Evolutionary conservation across 768 basidiomycete genomes (phyloP), one percentile per base, ranked within the genome.

Genomic region (Pleurotus djamor): DNA sequence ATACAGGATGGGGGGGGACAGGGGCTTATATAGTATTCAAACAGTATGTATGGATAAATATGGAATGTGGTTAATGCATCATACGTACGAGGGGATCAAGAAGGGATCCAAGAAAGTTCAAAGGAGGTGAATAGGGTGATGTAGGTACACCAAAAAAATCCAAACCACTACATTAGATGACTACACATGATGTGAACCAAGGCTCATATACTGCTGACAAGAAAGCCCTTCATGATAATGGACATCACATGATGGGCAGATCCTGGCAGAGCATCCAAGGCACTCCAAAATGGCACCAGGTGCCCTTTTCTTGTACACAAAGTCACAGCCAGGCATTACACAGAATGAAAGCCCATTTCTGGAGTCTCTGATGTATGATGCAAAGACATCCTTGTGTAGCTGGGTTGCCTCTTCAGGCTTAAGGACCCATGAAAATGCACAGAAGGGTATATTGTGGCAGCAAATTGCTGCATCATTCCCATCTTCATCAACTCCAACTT

Each of bases 191-290:
- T 37, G 41, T 6, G 37, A 43, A 44, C 3, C 3, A 28, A 56
- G 21, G 12, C 17, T 34, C 2, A 10, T 10, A 33, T 43, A 56
- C 32, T 56, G 54, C 5, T 44, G 50, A 48, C 63, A 64, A 10
- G 63, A 54, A 35, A 64, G 21, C 12, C 63, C 63, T 44, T 64
- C 63, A 56, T 64, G 63, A 4, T 75, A 76, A 21, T 80, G 76
- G 3, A 69, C 65, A 52, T 79, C 71, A 64, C 91, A 92, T 38
- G 76, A 69, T 0, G 87, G 74, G 66, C 91, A 92, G 49, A 92
- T 88, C n/a, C 84, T 79, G 5, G 79, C 65, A 14, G 89, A 78
- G 65, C 91, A 92, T 2, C 85, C 83, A 1, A 88, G 89, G 55
- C 91, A 92, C 57, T 86, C 86, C 37, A 91, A 68, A 7, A 82